These are phyloP conservation scores for Exophiala aquamarina DNA, from an alignment of 2,329 filamentous ascomycete genomes.

Conservation along the genomic window DNA sequence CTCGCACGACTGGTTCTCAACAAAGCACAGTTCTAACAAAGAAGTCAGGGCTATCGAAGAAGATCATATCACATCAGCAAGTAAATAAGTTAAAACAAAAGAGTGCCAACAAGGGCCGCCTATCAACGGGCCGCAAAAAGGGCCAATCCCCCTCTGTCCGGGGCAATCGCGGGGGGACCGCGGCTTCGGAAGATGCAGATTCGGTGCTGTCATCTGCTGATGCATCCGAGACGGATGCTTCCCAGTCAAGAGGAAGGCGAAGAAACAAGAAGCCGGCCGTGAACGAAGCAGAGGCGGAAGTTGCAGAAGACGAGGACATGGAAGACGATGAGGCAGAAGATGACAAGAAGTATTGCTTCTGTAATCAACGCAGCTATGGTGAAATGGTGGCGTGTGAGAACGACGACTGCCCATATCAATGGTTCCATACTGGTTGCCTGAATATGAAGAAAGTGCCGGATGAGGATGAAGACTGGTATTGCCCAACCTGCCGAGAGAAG, in stretches of 20 bases:
- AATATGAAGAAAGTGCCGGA: constrained; percentile 60
- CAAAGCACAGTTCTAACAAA: constrained; percentile 48
- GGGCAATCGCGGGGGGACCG: constrained; percentile 35
- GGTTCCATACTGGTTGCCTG: constrained; percentile 68
- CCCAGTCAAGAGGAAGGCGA: constrained; percentile 23
- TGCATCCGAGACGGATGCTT: constrained; percentile 45
- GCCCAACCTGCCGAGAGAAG: constrained; percentile 50
- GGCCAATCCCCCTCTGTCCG: constrained; percentile 41
- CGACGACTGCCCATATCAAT: constrained; percentile 62
- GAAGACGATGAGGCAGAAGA: constrained; percentile 56
- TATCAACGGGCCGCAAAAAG: constrained; percentile 43
- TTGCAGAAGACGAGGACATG: constrained; percentile 47
- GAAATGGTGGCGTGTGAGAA: constrained; percentile 70
- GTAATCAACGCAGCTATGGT: constrained; percentile 64
- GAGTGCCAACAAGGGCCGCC: constrained; percentile 38
- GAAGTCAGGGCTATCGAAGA: constrained; percentile 55
- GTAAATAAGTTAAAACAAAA: constrained; percentile 36
- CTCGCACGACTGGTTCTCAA: constrained; percentile 36
- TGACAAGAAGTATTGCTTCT: constrained; percentile 65
- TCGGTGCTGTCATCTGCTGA: constrained; percentile 54
- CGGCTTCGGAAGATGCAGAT: constrained; percentile 49
- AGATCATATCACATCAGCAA: constrained; percentile 32
- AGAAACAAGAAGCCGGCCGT: constrained; percentile 22
- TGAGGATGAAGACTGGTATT: constrained; percentile 58
- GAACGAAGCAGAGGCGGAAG: constrained; percentile 38